These are phyloP conservation scores for Scutellaria barbata DNA, from an alignment of 257 asterid species.

Conservation along the genomic window DNA sequence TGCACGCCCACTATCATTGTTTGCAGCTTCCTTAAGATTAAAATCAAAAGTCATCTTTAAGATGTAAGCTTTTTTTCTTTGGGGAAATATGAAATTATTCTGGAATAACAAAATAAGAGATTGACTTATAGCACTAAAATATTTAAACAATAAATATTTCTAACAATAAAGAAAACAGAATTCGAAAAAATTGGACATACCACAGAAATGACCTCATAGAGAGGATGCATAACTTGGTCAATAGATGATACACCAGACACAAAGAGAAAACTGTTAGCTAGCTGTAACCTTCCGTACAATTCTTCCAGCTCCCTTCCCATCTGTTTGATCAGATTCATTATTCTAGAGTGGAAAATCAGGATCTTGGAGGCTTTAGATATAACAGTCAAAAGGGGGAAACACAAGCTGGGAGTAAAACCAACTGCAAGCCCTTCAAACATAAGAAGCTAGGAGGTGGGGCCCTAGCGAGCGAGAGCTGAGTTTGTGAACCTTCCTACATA, in stretches of 20 bases:
- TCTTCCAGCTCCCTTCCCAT: conserved; percentile 97
- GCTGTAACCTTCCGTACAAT: conserved; percentile 62
- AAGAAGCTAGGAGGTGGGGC: too few relatives aligned
- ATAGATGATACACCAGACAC: conserved; percentile 83
- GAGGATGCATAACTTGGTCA: conserved; percentile 80
- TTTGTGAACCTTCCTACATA: too few relatives aligned
- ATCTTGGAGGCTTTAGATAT: conserved; percentile 9
- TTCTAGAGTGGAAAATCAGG: conserved; percentile 29
- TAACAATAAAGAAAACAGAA: conserved; percentile 20
- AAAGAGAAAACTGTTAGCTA: conserved; percentile 82
- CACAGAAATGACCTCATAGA: conserved; percentile 86
- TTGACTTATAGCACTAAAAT: conserved; percentile 15
- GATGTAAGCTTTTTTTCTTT: neutral
- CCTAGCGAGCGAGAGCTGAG: too few relatives aligned
- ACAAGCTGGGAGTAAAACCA: neutral
- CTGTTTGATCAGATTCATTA: conserved; percentile 53
- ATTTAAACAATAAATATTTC: neutral
- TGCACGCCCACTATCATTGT: conserved; percentile 90
- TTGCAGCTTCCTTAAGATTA: conserved; percentile 78
- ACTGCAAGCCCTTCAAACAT: too few relatives aligned
- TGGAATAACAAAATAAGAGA: conserved; percentile 22
- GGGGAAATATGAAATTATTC: conserved; percentile 1
- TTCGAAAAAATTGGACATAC: conserved; percentile 53
- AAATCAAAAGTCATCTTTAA: conserved; percentile 25
- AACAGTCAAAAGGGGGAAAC: conserved; percentile 11